Evolutionary conservation across 129 eudicot genomes (phyloP).

Genomic region (Cynara cardunculus): DNA sequence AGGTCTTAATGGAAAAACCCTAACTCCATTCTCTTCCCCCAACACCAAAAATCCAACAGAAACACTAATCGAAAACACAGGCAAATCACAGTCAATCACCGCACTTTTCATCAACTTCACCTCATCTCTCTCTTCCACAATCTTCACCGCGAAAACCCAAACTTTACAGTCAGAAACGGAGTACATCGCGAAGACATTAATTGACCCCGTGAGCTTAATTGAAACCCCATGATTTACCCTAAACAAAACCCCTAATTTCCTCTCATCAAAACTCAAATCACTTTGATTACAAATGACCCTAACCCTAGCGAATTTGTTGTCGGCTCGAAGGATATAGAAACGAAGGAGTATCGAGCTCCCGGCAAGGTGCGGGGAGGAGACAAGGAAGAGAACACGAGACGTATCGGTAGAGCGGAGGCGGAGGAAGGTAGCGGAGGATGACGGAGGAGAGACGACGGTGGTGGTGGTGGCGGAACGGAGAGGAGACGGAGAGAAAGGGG

Average conservation of each 20-base stretch:
- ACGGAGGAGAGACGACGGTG: conserved; percentile 56
- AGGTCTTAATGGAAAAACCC: conserved; percentile 58
- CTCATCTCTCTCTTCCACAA: conserved; percentile 40
- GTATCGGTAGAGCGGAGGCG: conserved; percentile 42
- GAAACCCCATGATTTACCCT: conserved; percentile 60
- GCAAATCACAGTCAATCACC: conserved; percentile 60
- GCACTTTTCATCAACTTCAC: conserved; percentile 78
- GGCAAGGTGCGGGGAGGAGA: conserved; percentile 52
- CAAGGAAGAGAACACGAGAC: conserved; percentile 49
- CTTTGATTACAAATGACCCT: conserved; percentile 48
- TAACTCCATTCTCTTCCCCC: conserved; percentile 82
- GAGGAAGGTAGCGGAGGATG: conserved; percentile 73
- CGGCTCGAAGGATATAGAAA: conserved; percentile 40
- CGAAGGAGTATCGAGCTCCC: conserved; percentile 57
- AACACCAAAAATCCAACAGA: conserved; percentile 62
- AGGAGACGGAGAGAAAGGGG: conserved; percentile 36
- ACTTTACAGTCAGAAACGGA: conserved; percentile 52
- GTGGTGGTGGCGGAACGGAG: conserved; percentile 39
- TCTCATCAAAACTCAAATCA: conserved; percentile 46
- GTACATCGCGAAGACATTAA: conserved; percentile 66
- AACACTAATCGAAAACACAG: conserved; percentile 51
- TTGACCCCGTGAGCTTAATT: conserved; percentile 39
- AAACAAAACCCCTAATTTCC: conserved; percentile 51
- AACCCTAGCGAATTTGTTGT: conserved; percentile 29
- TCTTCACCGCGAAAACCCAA: conserved; percentile 69